Base-by-base conservation (phyloP, 139 green algal genomes). In the Pleodorina starrii region DNA sequence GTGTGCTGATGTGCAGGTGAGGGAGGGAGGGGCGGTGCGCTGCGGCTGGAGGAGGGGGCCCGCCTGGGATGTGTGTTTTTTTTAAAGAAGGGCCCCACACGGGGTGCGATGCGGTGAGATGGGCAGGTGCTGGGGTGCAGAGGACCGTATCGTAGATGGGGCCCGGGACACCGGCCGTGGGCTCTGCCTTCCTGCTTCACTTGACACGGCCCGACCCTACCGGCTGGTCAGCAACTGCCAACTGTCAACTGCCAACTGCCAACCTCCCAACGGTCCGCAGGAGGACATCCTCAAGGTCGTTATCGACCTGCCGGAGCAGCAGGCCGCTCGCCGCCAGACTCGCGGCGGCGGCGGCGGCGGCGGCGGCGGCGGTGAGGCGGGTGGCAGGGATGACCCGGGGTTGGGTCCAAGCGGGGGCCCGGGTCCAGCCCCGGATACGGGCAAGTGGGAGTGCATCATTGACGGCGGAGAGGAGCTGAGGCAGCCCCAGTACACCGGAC, bases 251-350 rank as follows among this genome's bases (percentile, higher is more conserved):
- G 50, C 50, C 14, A 60, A 60, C 17, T 17, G 50, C 50, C 14
- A 17, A 36, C 21, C 59, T n/a, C 14, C 23, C 59, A 11, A 36
- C 63, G 32, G n/a, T n/a, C 63, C 14, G 63, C 78, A 92, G 85
- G 90, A 91, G 42, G 90, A 92, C 78, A 92, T 92, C 36, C 85
- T 92, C 51, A 90, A 90, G 48, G 90, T 92, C 12, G 42, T 89
- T 5, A 85, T 92, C 17, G 90, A 92, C 78, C 54, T 89, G 23
- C 90, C 90, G n/a, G 78, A 82, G 9, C 77, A 68, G 46, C 75
- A 80, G 27, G 21, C 76, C 17, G 50, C 76, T 10, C 36, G 1
- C 57, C 14, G 48, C 40, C 50, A 43, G 43, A 12, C 38, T 4
- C 50, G 66, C 73, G 43, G 46, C 27, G 46, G 32, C 42, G 57